Evolutionary conservation across 73 alveolate genomes (phyloP), one percentile per base, ranked within the genome.

Genomic region (Diophrys appendiculata): DNA sequence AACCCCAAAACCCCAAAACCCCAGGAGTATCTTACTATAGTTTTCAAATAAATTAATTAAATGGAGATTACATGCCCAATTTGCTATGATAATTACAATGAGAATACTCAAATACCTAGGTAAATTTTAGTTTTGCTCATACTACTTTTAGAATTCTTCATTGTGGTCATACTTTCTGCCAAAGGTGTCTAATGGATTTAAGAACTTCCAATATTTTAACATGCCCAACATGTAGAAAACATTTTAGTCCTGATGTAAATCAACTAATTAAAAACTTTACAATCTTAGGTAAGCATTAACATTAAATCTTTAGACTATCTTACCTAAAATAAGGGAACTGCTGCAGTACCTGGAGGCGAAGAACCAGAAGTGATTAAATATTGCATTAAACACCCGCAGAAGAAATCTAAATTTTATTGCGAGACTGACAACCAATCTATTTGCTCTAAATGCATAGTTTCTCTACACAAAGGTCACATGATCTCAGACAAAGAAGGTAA

Each of bases 161-260:
- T 26, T 90, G 96, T 55, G 96, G 96, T 23, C 96, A 90, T 54
- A 90, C 94, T 29, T 87, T 90, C 77, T 90, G 96, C 86, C 81
- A 85, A 72, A 72, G 76, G 52, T 90, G 96, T 31, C 77, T 90
- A 26, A 85, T 86, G 92, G 93, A 80, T 64, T 69, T 90, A 76
- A 25, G 94, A 25, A 87, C 94, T 0, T 68, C 81, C 29, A 87
- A 78, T 65, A 87, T 87, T 27, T 81, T 87, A 0, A 72, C 94
- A 0, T 87, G 94, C 81, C 94, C 94, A n/a, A 87, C 94, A 26
- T 87, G 94, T 72, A 52, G 94, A 53, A 73, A 76, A 34, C 76
- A 77, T 60, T 87, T 87, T 55, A 84, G 88, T 27, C 94, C 94
- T 1, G 94, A 87, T 67, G 94, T 87, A 69, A 87, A 87, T 29